These are phyloP conservation scores for Colletotrichum sp. DNA, from an alignment of 2,329 filamentous ascomycete species.

Conservation along the genomic window DNA sequence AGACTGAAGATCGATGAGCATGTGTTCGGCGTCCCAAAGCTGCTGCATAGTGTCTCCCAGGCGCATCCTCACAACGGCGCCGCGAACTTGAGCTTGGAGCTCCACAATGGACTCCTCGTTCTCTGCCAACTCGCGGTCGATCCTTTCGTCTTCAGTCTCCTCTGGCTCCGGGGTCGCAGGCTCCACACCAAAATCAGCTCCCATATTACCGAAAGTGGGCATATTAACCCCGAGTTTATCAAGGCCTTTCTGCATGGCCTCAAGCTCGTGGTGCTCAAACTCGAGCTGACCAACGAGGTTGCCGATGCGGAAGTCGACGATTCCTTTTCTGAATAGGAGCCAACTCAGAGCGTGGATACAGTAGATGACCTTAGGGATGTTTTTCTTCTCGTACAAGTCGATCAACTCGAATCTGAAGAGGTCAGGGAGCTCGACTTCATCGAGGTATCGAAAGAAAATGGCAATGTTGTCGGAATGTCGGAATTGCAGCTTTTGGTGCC, in stretches of 20 bases:
- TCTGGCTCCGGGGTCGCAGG: conserved; percentile 73
- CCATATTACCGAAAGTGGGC: conserved; percentile 98
- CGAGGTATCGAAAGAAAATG: conserved; percentile 91
- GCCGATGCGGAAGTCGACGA: conserved; percentile 94
- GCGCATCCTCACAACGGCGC: conserved; percentile 77
- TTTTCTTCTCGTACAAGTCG: conserved; percentile 99
- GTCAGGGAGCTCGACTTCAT: conserved; percentile 90
- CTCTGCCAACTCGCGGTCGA: conserved; percentile 81
- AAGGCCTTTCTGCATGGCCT: conserved; percentile 95
- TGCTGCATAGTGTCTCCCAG: conserved; percentile 85
- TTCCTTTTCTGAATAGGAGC: conserved; percentile 94
- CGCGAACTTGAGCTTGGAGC: conserved; percentile 85
- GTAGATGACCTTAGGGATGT: conserved; percentile 98
- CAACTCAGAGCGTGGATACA: conserved; percentile 97
- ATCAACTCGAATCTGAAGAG: conserved; percentile 97
- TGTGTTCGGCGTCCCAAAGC: conserved; percentile 85
- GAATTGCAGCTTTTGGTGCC: conserved; percentile 84
- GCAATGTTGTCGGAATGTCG: conserved; percentile 98
- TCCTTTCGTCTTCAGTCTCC: conserved; percentile 90
- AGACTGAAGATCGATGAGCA: conserved; percentile 82
- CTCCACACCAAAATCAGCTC: conserved; percentile 91
- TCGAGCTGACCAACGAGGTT: conserved; percentile 96
- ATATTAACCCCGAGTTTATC: conserved; percentile 95
- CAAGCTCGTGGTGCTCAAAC: conserved; percentile 96
- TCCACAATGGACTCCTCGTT: conserved; percentile 76